Evolutionary conservation across 2,329 filamentous ascomycete species (phyloP).

Genomic region (Fusarium sp.): DNA sequence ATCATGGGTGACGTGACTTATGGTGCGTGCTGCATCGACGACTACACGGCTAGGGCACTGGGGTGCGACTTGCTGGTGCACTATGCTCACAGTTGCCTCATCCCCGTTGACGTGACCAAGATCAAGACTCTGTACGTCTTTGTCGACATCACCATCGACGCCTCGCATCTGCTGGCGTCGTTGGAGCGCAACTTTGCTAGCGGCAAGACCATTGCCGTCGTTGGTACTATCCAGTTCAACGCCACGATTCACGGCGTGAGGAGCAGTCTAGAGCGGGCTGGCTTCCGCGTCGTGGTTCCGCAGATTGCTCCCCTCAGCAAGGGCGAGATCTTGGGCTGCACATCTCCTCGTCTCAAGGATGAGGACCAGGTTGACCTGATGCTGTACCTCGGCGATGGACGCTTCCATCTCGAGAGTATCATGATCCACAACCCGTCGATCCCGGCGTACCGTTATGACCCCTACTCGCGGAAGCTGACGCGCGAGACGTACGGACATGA

Average conservation of each 20-base stretch:
- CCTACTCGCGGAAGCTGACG: constrained; percentile 91
- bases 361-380: constrained; percentile 77
- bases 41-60: constrained; percentile 94
- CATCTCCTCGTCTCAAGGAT: constrained; percentile 77
- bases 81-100: constrained; percentile 96
- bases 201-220: constrained; percentile 89
- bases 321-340: constrained; percentile 97
- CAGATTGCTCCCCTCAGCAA: constrained; percentile 94
- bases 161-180: constrained; percentile 85
- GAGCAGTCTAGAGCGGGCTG: constrained; percentile 81
- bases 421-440: constrained; percentile 98
- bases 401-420: constrained; percentile 96
- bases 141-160: constrained; percentile 97
- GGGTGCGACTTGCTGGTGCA: constrained; percentile 96
- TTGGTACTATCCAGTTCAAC: constrained; percentile 99
- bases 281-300: constrained; percentile 87
- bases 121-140: constrained; percentile 99
- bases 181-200: constrained; percentile 88
- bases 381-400: constrained; percentile 89
- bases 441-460: constrained; percentile 95
- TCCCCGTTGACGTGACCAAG: constrained; percentile 94
- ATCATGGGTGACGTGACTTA: constrained; percentile 99
- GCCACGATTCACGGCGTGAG: constrained; percentile 91
- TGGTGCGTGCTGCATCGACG: constrained; percentile 97
- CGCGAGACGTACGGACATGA: constrained; percentile 92